These are phyloP conservation scores for Phaseolus coccineus DNA, from an alignment of 331 rosid species.

Conservation along the genomic window DNA sequence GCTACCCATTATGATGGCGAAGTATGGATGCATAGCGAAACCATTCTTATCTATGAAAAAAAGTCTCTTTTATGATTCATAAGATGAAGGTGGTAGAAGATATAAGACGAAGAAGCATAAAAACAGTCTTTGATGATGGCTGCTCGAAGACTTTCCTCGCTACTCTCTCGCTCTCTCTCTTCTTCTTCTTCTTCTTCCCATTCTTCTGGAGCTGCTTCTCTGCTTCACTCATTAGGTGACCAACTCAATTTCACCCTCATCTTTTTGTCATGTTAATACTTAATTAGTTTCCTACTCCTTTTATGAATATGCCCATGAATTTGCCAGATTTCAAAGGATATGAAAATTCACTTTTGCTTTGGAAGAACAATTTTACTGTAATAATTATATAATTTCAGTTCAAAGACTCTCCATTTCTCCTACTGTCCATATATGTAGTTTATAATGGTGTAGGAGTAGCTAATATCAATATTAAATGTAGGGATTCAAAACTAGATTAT, in stretches of 20 bases:
- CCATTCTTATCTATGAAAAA: background rate
- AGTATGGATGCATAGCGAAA: background rate
- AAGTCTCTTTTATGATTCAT: background rate
- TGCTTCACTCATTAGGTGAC: slow-evolving; percentile 53
- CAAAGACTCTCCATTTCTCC: background rate
- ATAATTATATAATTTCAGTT: background rate
- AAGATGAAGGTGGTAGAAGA: background rate
- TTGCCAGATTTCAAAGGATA: background rate
- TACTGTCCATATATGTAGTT: background rate
- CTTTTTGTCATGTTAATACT: background rate
- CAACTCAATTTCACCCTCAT: slow-evolving; percentile 36
- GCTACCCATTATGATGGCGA: too few relatives aligned
- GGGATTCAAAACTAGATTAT: slow-evolving; percentile 3
- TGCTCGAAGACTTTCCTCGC: slow-evolving; percentile 59
- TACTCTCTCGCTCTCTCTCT: slow-evolving; percentile 63
- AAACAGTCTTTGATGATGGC: slow-evolving; percentile 59
- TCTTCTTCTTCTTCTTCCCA: slow-evolving; percentile 33
- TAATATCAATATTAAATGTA: slow-evolving; percentile 3
- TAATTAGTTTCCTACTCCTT: background rate
- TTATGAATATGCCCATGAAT: background rate
- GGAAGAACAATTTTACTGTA: background rate
- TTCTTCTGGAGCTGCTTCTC: slow-evolving; percentile 56
- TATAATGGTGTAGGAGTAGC: background rate
- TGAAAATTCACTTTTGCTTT: background rate
- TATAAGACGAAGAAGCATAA: background rate